A percentile compares a stretch with the other conserved stretches of the same genome.
These are phyloP conservation scores for Diaporthe aspalathi DNA, from an alignment of 2,329 filamentous ascomycete species.

Conservation along the genomic window DNA sequence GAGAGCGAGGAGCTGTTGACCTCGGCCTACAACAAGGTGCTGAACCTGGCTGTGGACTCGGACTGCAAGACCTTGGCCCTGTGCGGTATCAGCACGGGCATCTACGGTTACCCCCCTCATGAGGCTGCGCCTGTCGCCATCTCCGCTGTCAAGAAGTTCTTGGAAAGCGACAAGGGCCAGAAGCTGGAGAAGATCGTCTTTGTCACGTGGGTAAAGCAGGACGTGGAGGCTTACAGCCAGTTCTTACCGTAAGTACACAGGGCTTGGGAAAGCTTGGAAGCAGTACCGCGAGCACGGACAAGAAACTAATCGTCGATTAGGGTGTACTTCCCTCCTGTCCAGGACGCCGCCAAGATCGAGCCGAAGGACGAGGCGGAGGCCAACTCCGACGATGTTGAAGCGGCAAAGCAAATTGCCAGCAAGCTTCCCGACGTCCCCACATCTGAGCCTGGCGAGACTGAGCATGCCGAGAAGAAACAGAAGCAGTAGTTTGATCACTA, in stretches of 20 bases:
- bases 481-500: constrained; percentile 37
- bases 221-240: constrained; percentile 77
- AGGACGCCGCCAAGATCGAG: constrained; percentile 34
- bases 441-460: constrained; percentile 42
- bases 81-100: constrained; percentile 84
- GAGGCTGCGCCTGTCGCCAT: constrained; percentile 81
- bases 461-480: constrained; percentile 45
- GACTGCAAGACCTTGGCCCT: constrained; percentile 82
- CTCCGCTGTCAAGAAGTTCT: constrained; percentile 65
- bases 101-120: constrained; percentile 86
- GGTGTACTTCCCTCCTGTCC: constrained; percentile 47
- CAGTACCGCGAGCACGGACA: no score
- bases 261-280: rapidly evolving
- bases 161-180: constrained; percentile 58
- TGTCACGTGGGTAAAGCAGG: constrained; percentile 84
- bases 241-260: constrained; percentile 75
- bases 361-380: constrained; percentile 6
- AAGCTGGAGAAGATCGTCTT: constrained; percentile 82
- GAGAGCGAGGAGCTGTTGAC: constrained; percentile 61
- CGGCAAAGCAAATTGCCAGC: constrained; percentile 44
- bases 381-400: constrained; percentile 32
- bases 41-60: constrained; percentile 78
- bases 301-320: constrained; percentile 37
- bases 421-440: constrained; percentile 46
- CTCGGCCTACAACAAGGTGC: constrained; percentile 75